phyloP scores from a whole-genome alignment of 768 basidiomycete genomes.

The Grammothele lineata region DNA sequence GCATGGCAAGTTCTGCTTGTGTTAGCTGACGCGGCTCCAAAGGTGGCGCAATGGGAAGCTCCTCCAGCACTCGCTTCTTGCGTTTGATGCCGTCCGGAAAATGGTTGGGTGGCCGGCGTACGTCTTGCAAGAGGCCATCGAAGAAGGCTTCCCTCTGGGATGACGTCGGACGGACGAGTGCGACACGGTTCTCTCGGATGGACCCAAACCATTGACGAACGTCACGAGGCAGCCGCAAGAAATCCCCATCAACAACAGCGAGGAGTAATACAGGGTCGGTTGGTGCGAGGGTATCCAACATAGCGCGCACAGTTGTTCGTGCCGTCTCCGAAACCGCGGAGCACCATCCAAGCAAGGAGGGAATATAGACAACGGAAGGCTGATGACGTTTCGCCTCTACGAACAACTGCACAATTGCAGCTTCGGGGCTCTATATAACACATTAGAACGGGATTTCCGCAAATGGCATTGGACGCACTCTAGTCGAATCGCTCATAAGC shows the following conservation, averaged over 20 bases:
- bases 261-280: constrained; percentile 93
- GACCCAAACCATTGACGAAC: constrained; percentile 91
- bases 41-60: constrained; percentile 85
- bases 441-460: no score
- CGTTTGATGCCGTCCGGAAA: constrained; percentile 89
- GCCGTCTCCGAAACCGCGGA: constrained; percentile 80
- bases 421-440: constrained; percentile 69
- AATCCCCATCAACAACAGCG: constrained; percentile 79
- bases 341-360: constrained; percentile 84
- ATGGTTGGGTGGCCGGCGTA: constrained; percentile 73
- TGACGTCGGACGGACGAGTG: constrained; percentile 46
- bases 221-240: constrained; percentile 68
- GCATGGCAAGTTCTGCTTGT: constrained; percentile 74
- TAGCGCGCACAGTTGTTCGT: constrained; percentile 78
- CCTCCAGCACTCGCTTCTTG: constrained; percentile 79
- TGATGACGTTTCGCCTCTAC: constrained; percentile 96
- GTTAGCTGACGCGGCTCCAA: constrained; percentile 80
- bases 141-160: constrained; percentile 75
- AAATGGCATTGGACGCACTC: no score
- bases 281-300: constrained; percentile 88
- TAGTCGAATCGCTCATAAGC: constrained; percentile 81
- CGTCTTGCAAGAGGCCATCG: constrained; percentile 59
- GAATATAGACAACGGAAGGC: constrained; percentile 93
- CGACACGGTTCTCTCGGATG: constrained; percentile 69
- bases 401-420: constrained; percentile 91